Evolutionary conservation across 192 early-diverging fungal species (phyloP), one percentile per base, ranked within the genome.

Genomic region (Gaertneriomyces semiglobifer): DNA sequence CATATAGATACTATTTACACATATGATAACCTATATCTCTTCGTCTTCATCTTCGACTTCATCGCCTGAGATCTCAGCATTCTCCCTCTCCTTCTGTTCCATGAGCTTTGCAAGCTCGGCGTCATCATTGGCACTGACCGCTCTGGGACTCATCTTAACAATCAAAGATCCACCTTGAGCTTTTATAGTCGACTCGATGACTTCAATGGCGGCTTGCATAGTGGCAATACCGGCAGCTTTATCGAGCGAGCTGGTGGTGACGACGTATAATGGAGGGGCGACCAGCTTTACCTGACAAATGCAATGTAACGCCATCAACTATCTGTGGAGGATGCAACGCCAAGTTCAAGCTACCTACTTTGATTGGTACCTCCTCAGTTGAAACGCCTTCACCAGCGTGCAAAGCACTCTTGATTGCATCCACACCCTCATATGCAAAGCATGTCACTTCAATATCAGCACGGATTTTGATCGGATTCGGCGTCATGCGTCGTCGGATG

Each of bases 381-480:
- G 88, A 89, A 62, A 80, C 79, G 7, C 79, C 86, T 80, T 96
- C 92, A 47, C 93, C 94, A 42, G 93, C 92, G 67, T 72, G 81
- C 58, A 99, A 79, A 8, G 95, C 94, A 46, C 79, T 80, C 70
- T 94, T 93, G 72, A 99, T 93, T 48, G 94, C 96, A 75, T 96
- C 92, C 46, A 99, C 91, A 65, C 96, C 96, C 76, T 95, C 90
- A 69, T 92, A 92, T 60, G 88, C 90, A 69, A 89, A 92, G 82
- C 95, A 97, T 60, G 87, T 90, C 40, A 95, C 85, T 73, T 96
- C 94, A 60, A 99, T 83, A 79, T 99, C 93, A 86, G 65, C 91
- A 70, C 94, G 92, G 55, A 99, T 92, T 78, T 98, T 99, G 73
- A 93, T 86, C 44, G 92, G 89, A 74, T 96, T 92, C 47, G 95